Evolutionary conservation across 108 stramenopile genomes (phyloP).

Genomic region (Mediolabrus comicus): DNA sequence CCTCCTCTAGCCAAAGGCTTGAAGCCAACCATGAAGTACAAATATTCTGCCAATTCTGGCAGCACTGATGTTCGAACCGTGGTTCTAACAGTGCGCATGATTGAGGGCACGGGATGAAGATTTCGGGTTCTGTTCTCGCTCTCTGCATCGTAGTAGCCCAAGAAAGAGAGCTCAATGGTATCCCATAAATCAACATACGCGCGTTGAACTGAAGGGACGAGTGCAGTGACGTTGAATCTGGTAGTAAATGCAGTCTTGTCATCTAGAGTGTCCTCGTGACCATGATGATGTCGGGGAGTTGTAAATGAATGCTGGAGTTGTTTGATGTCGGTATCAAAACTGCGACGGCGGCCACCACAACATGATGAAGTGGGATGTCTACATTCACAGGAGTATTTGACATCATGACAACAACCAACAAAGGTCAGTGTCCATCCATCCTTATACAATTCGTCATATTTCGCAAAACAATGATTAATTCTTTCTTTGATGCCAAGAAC

Average conservation of each 20-base stretch:
- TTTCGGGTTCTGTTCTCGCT: neutral
- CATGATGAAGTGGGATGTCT: neutral
- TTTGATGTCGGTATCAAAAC: neutral
- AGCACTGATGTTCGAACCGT: slow-evolving; percentile 17
- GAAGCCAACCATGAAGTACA: slow-evolving; percentile 33
- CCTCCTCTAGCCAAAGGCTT: slow-evolving; percentile 18
- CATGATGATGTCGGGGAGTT: neutral
- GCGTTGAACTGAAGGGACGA: slow-evolving; percentile 20
- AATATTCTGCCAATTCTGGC: slow-evolving; percentile 29
- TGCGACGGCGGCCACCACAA: neutral
- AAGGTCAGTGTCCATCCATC: slow-evolving; percentile 32
- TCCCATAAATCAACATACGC: slow-evolving; percentile 32
- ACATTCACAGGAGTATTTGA: neutral
- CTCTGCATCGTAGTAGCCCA: slow-evolving; percentile 33
- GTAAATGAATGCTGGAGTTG: neutral
- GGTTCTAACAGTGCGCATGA: slow-evolving; percentile 21
- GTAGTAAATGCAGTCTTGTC: slow-evolving; percentile 19
- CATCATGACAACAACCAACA: slow-evolving; percentile 25
- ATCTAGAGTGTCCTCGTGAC: neutral
- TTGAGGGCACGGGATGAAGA: slow-evolving; percentile 19
- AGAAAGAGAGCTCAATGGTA: slow-evolving; percentile 30
- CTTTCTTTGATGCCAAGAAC: neutral
- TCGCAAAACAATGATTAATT: neutral
- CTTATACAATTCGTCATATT: slow-evolving; percentile 14
- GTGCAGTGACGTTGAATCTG: slow-evolving; percentile 33